Evolutionary conservation across 345 rosid genomes (phyloP).

Genomic region (Hibiscus syriacus): DNA sequence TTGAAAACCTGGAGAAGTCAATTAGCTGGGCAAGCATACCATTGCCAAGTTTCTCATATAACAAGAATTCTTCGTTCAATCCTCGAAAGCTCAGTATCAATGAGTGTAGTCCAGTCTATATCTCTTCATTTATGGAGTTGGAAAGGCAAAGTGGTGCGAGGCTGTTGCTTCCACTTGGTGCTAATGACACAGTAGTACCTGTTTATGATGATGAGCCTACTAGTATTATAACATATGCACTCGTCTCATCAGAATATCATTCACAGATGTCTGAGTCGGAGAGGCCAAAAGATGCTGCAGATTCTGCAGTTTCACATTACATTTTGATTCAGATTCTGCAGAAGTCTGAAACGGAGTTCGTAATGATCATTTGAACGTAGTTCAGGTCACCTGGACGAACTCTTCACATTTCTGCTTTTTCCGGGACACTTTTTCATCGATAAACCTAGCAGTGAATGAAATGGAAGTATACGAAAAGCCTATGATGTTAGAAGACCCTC

Average conservation of each 20-base stretch:
- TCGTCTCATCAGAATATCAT: slow-evolving; percentile 59
- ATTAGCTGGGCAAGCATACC: slow-evolving; percentile 24
- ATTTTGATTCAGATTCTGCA: slow-evolving; percentile 63
- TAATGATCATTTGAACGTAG: too few species aligned
- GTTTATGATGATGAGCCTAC: slow-evolving; percentile 95
- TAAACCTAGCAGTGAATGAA: neutral
- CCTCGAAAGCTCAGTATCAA: slow-evolving; percentile 43
- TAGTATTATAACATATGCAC: slow-evolving; percentile 79
- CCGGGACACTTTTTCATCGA: neutral
- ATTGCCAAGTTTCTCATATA: slow-evolving; percentile 41
- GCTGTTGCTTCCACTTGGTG: slow-evolving; percentile 64
- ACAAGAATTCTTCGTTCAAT: slow-evolving; percentile 29
- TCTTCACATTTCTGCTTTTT: neutral
- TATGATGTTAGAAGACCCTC: neutral
- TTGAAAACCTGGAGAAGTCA: slow-evolving; percentile 21
- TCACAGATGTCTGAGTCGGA: slow-evolving; percentile 56
- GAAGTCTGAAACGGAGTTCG: too few species aligned
- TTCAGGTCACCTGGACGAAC: too few species aligned
- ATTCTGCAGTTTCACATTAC: slow-evolving; percentile 33
- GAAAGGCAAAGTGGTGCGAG: slow-evolving; percentile 72
- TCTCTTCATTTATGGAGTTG: slow-evolving; percentile 53
- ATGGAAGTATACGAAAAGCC: neutral
- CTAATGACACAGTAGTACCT: slow-evolving; percentile 60
- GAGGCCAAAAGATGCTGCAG: slow-evolving; percentile 45
- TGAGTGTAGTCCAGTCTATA: slow-evolving; percentile 55